Evolutionary conservation across 164 flowering plant genomes (phyloP), one percentile per base, ranked within the genome.

Genomic region (Taxillus chinensis): DNA sequence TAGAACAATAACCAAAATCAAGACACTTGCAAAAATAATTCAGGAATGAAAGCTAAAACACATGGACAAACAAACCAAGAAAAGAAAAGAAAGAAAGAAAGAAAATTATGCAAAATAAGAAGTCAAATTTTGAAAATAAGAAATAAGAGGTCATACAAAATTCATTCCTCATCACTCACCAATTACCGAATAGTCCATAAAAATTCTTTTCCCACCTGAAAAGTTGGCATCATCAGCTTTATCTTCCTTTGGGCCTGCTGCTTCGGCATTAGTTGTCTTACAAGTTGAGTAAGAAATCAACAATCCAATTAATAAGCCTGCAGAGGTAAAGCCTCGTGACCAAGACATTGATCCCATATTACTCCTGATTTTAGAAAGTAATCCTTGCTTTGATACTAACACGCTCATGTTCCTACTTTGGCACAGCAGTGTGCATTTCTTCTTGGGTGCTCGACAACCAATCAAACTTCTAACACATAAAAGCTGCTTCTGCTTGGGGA

Each of bases 171-270:
- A 45, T 46, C 52, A 9, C 86, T 79, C 66, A 90, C 96, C 93
- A 57, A 78, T 93, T 59, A 93, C 68, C 38, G 89, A 83, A 70
- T 85, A 93, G 71, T 88, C 81, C 43, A 86, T 82, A 67, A 78
- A 75, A 15, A 88, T 96, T 70, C 77, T 80, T 73, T 93, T 93
- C 52, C 93, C 95, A 73, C 85, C 89, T 27, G 82, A 75, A 68
- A 62, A 53, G 62, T 59, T 64, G 50, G 2, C 73, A 55, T 66
- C 67, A 40, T 70, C 74, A 11, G 74, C 72, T 13, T 70, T 57
- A 51, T 67, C 70, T 6, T 69, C 67, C 51, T 79, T 68, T 5
- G 57, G 59, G 48, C 46, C 68, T 15, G 75, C 55, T 65, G 82
- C 78, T 77, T 86, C 90, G 52, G 90, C 84, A 74, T 79, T 73